Conservation (phyloP, 768 basidiomycete genomes). For the Russula sp. region DNA sequence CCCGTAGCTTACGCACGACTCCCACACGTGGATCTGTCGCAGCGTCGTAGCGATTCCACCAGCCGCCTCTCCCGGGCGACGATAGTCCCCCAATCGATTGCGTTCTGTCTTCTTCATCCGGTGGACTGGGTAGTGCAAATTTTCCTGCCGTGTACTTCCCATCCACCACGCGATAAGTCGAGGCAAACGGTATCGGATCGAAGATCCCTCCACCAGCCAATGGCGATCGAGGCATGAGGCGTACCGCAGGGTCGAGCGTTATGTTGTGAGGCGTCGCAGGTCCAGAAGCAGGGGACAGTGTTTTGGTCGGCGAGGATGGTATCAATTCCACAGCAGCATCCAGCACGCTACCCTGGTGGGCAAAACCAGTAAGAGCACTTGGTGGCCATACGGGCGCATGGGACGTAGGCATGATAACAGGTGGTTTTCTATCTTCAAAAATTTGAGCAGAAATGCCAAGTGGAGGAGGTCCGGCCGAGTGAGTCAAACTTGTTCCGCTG, state of each 20-base stretch:
- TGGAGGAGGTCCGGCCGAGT: slow-evolving; percentile 30
- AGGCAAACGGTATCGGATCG: slow-evolving; percentile 69
- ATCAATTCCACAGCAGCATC: slow-evolving; percentile 35
- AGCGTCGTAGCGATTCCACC: slow-evolving; percentile 48
- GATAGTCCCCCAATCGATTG: slow-evolving; percentile 11
- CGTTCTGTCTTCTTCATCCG: slow-evolving; percentile 36
- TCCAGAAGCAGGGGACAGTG: slow-evolving; percentile 31
- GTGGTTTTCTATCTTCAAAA: slow-evolving; percentile 25
- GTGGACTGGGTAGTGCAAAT: slow-evolving; percentile 61
- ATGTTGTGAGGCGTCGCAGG: slow-evolving; percentile 12
- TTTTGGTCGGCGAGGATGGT: slow-evolving; percentile 45
- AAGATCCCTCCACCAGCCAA: slow-evolving; percentile 35
- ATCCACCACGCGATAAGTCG: slow-evolving; percentile 54
- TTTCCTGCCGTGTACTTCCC: slow-evolving; percentile 72
- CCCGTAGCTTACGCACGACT: slow-evolving; percentile 58
- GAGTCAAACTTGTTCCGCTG: slow-evolving; percentile 24
- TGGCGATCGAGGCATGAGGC: slow-evolving; percentile 20
- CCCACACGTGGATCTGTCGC: slow-evolving; percentile 68
- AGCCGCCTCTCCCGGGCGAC: slow-evolving; percentile 35
- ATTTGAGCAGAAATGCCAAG: slow-evolving; percentile 31
- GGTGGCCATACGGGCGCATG: slow-evolving; percentile 28
- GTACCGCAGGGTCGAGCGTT: slow-evolving; percentile 20
- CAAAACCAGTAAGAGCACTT: slow-evolving; percentile 20
- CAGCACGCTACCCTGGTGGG: slow-evolving; percentile 23
- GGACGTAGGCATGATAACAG: slow-evolving; percentile 28